Base-by-base conservation (phyloP, 1,284 basidiomycete genomes). In the Heliocybe sulcata region DNA sequence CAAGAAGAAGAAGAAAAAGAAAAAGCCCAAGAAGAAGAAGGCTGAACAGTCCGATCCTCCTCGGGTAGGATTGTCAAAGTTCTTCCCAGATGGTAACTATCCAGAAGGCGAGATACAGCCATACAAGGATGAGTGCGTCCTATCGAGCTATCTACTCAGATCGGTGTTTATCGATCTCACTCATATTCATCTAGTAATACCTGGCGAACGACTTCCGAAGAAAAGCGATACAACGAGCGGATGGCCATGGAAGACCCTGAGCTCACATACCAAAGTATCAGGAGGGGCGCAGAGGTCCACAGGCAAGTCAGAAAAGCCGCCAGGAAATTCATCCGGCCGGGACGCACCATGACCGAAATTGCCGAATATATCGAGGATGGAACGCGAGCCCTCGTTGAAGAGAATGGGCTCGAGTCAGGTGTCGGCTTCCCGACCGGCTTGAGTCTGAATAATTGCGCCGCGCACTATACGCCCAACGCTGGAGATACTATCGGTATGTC, bases 361-460 rank as follows among this genome's bases (percentile, higher is more conserved):
- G 96, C 87, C 23, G 85, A 99, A 61, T 80, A 87, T 64, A 95
- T 99, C 63, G 97, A 99, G 72, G 85, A 96, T 64, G 89, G 91
- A 11, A 92, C 89, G 27, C 79, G 96, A 48, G 87, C 94, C 9
- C 73, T 98, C 25, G 93, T 97, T 0, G 97, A 99, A 71, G 93
- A 90, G 71, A 83, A 89, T 61, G 94, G 93, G 1, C 72, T 97
- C 57, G 85, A 94, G 58, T 76, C 82, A 56, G 91, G 97, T 12
- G 80, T 99, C 65, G 94, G 95, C 16, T 94, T 99, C 75, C 97
- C 97, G n/a, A 99, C 96, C 1, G 97, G 97, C 33, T 74, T 99
- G 59, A 95, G 87, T 69, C 71, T 95, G 60, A 99, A 99, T 71
- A 81, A 98, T 68, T 92, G 92, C 59, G 97, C 97, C 0, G 97